Evolutionary conservation across 2,329 filamentous ascomycete genomes (phyloP), one percentile per base, ranked within the genome.

Genomic region (Fusarium concolor): DNA sequence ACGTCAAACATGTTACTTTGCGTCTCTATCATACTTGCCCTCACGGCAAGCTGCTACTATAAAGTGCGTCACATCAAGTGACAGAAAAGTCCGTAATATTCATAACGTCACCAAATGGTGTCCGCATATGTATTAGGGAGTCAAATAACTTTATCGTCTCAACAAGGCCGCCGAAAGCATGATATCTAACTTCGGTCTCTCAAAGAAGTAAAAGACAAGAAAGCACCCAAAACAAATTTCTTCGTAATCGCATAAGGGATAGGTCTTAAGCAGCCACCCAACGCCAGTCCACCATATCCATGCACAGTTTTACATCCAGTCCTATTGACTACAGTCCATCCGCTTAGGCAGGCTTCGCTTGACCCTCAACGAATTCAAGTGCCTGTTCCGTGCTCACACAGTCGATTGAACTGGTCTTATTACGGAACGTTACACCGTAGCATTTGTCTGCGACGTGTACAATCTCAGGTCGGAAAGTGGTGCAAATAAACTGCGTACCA

Each of bases 391-490:
- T 89, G 66, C 88, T 90, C 49, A 97, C 94, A 52, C 95, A 95
- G 80, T 96, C 93, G 75, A 99, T 97, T 38, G 89, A 92, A 82
- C 93, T 97, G 70, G 94, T 96, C 86, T 98, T 98, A 79, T 94
- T 95, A 70, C 89, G 88, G 80, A 95, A 98, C 51, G 92, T 93
- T 51, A 99, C 96, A 64, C 96, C 96, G 79, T 99, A 99, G 81
- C 95, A 97, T 83, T 97, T 97, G 83, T 98, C 94, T 5, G 96
- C 96, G 20, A 98, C 93, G 64, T 92, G 88, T 67, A 99, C 87
- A 86, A 99, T 97, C 81, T 99, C 96, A 2, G 96, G 96, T 59
- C 96, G 87, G 88, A 99, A 99, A 4, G 96, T 99, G 6, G 96
- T 99, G 85, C 96, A 98, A 79, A 99, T 99, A 77, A 99, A 99